Evolutionary conservation across 2,329 filamentous ascomycete genomes (phyloP).

Genomic region (Phaeomoniella chlamydospora): DNA sequence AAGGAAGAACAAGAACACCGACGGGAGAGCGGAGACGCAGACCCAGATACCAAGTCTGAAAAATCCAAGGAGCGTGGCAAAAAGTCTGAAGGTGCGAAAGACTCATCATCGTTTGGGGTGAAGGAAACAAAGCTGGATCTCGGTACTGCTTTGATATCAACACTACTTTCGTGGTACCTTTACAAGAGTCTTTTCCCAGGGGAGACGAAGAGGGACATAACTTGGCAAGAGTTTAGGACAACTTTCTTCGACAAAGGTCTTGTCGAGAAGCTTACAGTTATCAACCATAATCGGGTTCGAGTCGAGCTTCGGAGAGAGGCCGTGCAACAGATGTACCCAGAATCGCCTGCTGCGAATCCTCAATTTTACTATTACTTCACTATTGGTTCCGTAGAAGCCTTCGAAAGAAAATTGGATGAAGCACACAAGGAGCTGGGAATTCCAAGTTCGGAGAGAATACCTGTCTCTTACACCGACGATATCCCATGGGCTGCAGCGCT

Average conservation of each 20-base stretch:
- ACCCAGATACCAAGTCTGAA: neutral
- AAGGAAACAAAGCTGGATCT: constrained; percentile 35
- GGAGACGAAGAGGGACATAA: constrained; percentile 65
- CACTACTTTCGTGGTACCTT: constrained; percentile 47
- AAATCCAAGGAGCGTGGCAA: neutral
- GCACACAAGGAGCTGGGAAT: constrained; percentile 81
- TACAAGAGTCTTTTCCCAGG: constrained; percentile 52
- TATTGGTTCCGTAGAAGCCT: constrained; percentile 86
- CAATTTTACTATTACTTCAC: constrained; percentile 84
- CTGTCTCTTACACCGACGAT: constrained; percentile 73
- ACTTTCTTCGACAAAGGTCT: constrained; percentile 93
- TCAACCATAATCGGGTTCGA: constrained; percentile 63
- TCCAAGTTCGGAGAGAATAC: constrained; percentile 75
- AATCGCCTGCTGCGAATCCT: constrained; percentile 52
- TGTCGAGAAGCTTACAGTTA: constrained; percentile 77
- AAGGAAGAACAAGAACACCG: neutral
- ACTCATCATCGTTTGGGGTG: neutral
- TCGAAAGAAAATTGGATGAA: constrained; percentile 76
- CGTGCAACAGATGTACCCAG: constrained; percentile 57
- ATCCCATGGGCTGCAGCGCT: constrained; percentile 58
- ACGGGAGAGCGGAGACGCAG: neutral
- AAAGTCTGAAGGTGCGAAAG: neutral
- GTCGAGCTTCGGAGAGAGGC: constrained; percentile 69
- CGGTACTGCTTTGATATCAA: constrained; percentile 39
- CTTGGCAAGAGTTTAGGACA: constrained; percentile 90